Evolutionary conservation across 768 basidiomycete genomes (phyloP), one percentile per base, ranked within the genome.

Genomic region (Xerocomus spinulosus): DNA sequence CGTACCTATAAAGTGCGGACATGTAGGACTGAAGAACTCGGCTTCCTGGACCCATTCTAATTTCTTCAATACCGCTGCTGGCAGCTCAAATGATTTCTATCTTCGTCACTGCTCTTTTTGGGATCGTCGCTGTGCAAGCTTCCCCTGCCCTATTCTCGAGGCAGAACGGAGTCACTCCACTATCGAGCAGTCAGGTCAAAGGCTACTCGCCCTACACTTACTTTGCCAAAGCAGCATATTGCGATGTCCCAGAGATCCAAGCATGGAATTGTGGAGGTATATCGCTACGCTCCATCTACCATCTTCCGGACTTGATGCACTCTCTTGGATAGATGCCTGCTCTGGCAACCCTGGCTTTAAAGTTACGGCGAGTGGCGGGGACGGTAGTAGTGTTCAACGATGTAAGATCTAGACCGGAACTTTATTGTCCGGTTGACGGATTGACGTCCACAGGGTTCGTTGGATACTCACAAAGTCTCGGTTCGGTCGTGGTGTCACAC

Each of bases 261-360:
- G 50, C 66, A 12, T 82, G 80, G 78, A 65, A 65, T 26, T 82
- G 80, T 61, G 81, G 81, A 60, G 55, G 79, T 78, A 53, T 54
- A 62, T 58, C 10, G 15, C 38, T 20, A 4, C 26, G 9, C 28
- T 15, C 32, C 26, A 10, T 3, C 10, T 26, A 13, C 12, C 6
- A 18, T 3, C 7, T 9, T 26, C 5, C 14, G 8, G 24, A 7
- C 9, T 13, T 49, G 17, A 58, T 20, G 10, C 9, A n/a, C 28
- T 18, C 5, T 7, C 9, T 20, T 20, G 23, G 30, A 7, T 38
- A 74, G 72, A 43, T 0, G 65, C 73, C 45, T 80, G 79, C 58
- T 41, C 70, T 3, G 70, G 68, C 4, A 76, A 72, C 51, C 49
- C 70, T 1, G 55, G 47, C 12, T 80, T 81, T 57, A 28, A 66